phyloP scores from a whole-genome alignment of 2,329 filamentous ascomycete genomes.

The Paraphoma chrysanthemicola region DNA sequence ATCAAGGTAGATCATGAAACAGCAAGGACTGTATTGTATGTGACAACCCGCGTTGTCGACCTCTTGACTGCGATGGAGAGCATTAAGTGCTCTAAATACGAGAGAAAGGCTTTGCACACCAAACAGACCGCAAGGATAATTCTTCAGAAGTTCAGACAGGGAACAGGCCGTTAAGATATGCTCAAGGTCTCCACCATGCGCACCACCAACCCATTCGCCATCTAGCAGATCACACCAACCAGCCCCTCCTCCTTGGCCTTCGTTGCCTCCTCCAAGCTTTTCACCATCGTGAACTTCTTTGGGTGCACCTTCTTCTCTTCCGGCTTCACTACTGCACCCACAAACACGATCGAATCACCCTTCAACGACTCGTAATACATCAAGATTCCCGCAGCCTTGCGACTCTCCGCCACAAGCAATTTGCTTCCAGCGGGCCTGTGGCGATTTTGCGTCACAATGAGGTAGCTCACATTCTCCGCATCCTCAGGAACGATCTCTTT shows the following conservation, averaged over 20 bases:
- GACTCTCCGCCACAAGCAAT: slow-evolving; percentile 28
- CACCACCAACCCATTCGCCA: not conserved
- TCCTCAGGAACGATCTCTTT: slow-evolving; percentile 20
- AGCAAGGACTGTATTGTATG: no score
- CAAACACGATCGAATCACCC: slow-evolving; percentile 27
- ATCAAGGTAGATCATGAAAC: no score
- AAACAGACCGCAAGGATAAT: no score
- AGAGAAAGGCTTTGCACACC: no score
- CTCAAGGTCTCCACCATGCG: no score
- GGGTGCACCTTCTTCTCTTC: slow-evolving; percentile 8
- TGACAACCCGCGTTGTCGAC: no score
- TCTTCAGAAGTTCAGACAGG: no score
- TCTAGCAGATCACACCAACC: slow-evolving; percentile 26
- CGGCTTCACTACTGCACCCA: slow-evolving; percentile 20
- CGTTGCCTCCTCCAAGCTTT: slow-evolving; percentile 22
- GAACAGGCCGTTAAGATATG: no score
- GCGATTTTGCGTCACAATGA: slow-evolving; percentile 26
- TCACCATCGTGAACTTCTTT: slow-evolving; percentile 23
- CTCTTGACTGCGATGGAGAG: no score
- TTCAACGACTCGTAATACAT: slow-evolving; percentile 30
- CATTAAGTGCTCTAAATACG: no score
- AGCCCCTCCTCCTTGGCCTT: slow-evolving; percentile 13
- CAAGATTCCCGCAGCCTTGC: slow-evolving; percentile 31
- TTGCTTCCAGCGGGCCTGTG: slow-evolving; percentile 11
- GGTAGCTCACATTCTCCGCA: slow-evolving; percentile 15